A percentile compares a stretch with the other conserved stretches of the same genome.
Evolutionary conservation across 2,329 filamentous ascomycete genomes (phyloP).

Genomic region (Penicillium sp.): DNA sequence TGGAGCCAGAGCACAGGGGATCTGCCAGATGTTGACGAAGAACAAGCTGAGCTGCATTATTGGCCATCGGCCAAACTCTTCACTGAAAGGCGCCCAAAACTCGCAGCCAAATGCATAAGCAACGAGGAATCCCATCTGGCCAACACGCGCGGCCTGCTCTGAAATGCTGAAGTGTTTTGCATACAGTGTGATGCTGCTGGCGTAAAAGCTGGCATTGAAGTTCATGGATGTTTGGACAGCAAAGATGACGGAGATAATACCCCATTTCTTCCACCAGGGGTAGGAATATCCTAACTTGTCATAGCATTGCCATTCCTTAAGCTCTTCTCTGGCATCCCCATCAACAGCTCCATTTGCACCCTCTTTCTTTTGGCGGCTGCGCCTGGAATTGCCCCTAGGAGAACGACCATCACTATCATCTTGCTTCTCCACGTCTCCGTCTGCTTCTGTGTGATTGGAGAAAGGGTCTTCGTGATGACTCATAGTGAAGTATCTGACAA

Average conservation of each 20-base stretch:
- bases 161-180: slow-evolving; percentile 65
- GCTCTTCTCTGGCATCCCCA: slow-evolving; percentile 32
- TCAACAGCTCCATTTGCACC: slow-evolving; percentile 6
- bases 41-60: slow-evolving; percentile 70
- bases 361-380: slow-evolving; percentile 11
- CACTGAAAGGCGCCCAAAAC: slow-evolving; percentile 82
- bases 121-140: slow-evolving; percentile 73
- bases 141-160: slow-evolving; percentile 64
- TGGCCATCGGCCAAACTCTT: slow-evolving; percentile 74
- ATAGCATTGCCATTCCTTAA: slow-evolving; percentile 59
- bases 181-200: slow-evolving; percentile 63
- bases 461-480: slow-evolving; percentile 6
- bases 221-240: slow-evolving; percentile 72
- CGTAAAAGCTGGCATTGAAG: slow-evolving; percentile 72
- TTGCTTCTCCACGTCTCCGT: slow-evolving; percentile 22
- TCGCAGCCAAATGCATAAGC: slow-evolving; percentile 82
- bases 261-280: slow-evolving; percentile 65
- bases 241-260: slow-evolving; percentile 66
- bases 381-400: slow-evolving; percentile 11
- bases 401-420: slow-evolving; percentile 14
- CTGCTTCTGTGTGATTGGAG: neutral
- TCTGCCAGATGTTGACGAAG: slow-evolving; percentile 73
- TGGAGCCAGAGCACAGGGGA: slow-evolving; percentile 67
- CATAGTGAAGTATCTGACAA: slow-evolving; percentile 1
- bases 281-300: slow-evolving; percentile 63